Conservation (phyloP, 2,329 filamentous ascomycete genomes). For the Xylariaceae sp. region DNA sequence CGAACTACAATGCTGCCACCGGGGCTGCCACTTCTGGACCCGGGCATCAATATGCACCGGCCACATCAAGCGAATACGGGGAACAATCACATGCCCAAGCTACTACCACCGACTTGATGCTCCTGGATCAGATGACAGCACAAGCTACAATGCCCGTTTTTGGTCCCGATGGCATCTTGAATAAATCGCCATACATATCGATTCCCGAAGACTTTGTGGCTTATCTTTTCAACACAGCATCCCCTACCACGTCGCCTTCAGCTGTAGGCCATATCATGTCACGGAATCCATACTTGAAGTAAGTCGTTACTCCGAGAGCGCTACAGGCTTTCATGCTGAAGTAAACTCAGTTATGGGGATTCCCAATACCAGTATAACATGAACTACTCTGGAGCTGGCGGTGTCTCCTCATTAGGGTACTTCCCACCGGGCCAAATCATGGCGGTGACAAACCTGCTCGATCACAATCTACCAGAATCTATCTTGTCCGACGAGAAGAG, state of each 20-base stretch:
- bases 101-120: slow-evolving; percentile 49
- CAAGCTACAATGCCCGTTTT: slow-evolving; percentile 78
- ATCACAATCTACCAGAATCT: slow-evolving; percentile 72
- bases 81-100: slow-evolving; percentile 41
- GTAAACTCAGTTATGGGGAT: slow-evolving; percentile 45
- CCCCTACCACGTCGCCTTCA: slow-evolving; percentile 47
- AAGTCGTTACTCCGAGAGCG: slow-evolving; percentile 26
- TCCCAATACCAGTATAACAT: slow-evolving; percentile 44
- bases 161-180: slow-evolving; percentile 69
- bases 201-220: slow-evolving; percentile 84
- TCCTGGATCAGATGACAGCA: slow-evolving; percentile 57
- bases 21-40: slow-evolving; percentile 34
- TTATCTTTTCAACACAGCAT: slow-evolving; percentile 71
- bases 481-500: slow-evolving; percentile 84
- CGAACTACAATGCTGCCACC: slow-evolving; percentile 47
- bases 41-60: slow-evolving; percentile 35
- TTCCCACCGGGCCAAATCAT: slow-evolving; percentile 66
- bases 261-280: slow-evolving; percentile 45
- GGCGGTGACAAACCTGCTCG: slow-evolving; percentile 80
- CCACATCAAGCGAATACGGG: slow-evolving; percentile 40
- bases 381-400: slow-evolving; percentile 46
- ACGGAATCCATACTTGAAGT: slow-evolving; percentile 44
- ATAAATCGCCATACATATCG: slow-evolving; percentile 75
- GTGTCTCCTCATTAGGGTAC: slow-evolving; percentile 45
- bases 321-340: slow-evolving; percentile 16